These are phyloP conservation scores for Cucurbita pepo DNA, from an alignment of 306 rosid genomes.

Conservation along the genomic window DNA sequence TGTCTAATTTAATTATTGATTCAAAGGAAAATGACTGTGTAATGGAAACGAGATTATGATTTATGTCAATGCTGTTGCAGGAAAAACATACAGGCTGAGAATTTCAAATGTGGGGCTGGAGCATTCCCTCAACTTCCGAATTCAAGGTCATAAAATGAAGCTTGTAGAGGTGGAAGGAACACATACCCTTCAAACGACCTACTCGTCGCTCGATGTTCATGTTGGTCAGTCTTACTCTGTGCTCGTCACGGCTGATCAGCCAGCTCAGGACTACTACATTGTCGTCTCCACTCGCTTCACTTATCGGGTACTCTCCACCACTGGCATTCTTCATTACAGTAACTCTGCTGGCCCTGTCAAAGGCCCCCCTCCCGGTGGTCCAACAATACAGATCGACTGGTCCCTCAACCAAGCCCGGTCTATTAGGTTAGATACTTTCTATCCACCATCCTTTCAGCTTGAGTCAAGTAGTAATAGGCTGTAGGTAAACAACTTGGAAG, in stretches of 20 bases:
- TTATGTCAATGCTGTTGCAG: slow-evolving; percentile 19
- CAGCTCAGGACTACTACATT: slow-evolving; percentile 64
- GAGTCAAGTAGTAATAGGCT: background rate
- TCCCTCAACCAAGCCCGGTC: slow-evolving; percentile 98
- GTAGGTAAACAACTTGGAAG: background rate
- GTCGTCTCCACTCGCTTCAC: slow-evolving; percentile 72
- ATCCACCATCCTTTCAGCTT: background rate
- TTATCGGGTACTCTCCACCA: slow-evolving; percentile 39
- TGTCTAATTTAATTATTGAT: background rate
- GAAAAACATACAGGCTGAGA: slow-evolving; percentile 85
- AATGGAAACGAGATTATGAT: background rate
- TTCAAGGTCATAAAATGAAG: slow-evolving; percentile 72
- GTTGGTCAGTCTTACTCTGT: slow-evolving; percentile 89
- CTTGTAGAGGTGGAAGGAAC: slow-evolving; percentile 95
- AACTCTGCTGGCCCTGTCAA: slow-evolving; percentile 66
- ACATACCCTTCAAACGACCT: slow-evolving; percentile 79
- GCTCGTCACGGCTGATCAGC: slow-evolving; percentile 75
- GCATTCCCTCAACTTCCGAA: slow-evolving; percentile 84
- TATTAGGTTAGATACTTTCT: slow-evolving; percentile 36
- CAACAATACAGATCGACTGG: slow-evolving; percentile 89
- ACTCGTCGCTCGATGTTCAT: slow-evolving; percentile 83
- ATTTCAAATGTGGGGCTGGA: slow-evolving; percentile 88
- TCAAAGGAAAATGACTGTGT: background rate
- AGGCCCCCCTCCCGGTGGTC: slow-evolving; percentile 92
- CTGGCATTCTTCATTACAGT: slow-evolving; percentile 62